A percentile compares a stretch with the other conserved stretches of the same genome.
These are phyloP conservation scores for Endocladia muricata DNA, from an alignment of 31 red algal species.

Conservation along the genomic window DNA sequence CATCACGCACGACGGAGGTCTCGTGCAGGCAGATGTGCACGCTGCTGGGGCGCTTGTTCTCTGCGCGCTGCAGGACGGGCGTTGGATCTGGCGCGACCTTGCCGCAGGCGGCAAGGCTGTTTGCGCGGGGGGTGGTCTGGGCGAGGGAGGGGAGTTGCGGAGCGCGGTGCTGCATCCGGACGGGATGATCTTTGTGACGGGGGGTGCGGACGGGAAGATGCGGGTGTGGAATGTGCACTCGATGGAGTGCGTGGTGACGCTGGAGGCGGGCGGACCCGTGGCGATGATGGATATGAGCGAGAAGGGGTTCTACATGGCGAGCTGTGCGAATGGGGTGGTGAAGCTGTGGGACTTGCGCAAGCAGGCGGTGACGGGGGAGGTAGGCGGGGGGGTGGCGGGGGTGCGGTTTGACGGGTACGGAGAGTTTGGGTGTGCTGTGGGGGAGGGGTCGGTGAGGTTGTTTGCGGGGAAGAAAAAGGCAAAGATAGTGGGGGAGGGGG, in stretches of 20 bases:
- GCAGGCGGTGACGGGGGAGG: slow-evolving; percentile 20
- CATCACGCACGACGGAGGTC: neutral
- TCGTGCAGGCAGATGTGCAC: slow-evolving; percentile 27
- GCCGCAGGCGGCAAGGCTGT: slow-evolving; percentile 25
- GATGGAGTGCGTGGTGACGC: slow-evolving; percentile 28
- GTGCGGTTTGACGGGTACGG: slow-evolving; percentile 40
- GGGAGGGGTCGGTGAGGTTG: neutral
- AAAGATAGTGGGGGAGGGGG: neutral
- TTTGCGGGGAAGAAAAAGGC: slow-evolving; percentile 50
- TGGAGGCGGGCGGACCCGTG: neutral
- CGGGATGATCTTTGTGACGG: slow-evolving; percentile 59
- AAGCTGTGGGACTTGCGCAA: slow-evolving; percentile 78
- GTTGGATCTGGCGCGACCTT: slow-evolving; percentile 31
- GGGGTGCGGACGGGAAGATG: slow-evolving; percentile 36
- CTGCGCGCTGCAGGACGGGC: slow-evolving; percentile 8
- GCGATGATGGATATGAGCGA: slow-evolving; percentile 53
- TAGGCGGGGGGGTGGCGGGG: neutral
- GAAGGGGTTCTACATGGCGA: slow-evolving; percentile 85
- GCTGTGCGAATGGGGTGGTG: neutral
- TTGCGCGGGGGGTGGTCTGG: slow-evolving; percentile 11
- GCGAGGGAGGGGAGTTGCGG: neutral
- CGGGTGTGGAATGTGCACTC: slow-evolving; percentile 72
- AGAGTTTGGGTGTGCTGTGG: slow-evolving; percentile 34
- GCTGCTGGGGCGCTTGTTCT: slow-evolving; percentile 7
- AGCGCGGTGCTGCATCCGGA: slow-evolving; percentile 71